phyloP scores from a whole-genome alignment of 208 protist species.

The Trypanosoma mega region DNA sequence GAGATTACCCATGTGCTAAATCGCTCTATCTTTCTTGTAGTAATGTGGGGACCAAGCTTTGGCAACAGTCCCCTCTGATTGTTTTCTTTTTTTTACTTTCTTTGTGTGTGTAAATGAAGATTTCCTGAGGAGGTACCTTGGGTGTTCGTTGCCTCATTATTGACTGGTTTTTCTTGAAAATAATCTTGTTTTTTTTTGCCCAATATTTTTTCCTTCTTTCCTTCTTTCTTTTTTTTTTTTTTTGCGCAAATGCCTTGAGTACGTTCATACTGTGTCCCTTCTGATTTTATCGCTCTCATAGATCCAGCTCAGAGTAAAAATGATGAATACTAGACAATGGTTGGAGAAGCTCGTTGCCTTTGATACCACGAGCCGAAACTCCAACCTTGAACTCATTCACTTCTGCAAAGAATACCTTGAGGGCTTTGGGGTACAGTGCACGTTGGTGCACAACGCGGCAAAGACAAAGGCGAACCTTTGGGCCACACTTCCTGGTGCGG shows the following conservation, averaged over 20 bases:
- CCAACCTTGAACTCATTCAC: conserved; percentile 44
- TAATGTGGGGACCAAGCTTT: too few relatives aligned
- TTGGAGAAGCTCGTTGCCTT: conserved; percentile 46
- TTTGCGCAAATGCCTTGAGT: background rate
- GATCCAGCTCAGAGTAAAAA: background rate
- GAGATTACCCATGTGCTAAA: too few relatives aligned
- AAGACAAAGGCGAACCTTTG: conserved; percentile 53
- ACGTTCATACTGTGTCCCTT: background rate
- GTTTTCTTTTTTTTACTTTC: too few relatives aligned
- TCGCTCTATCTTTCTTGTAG: too few relatives aligned
- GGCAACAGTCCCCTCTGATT: too few relatives aligned
- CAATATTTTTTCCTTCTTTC: conserved; percentile 9
- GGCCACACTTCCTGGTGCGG: conserved; percentile 39
- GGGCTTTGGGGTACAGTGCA: conserved; percentile 30
- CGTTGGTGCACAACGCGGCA: conserved; percentile 36
- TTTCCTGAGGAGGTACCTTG: too few relatives aligned
- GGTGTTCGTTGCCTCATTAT: conserved; percentile 16
- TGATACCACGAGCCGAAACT: conserved; percentile 47
- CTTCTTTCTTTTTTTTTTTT: background rate
- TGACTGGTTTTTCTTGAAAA: background rate
- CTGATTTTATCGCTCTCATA: too few relatives aligned
- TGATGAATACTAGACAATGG: conserved; percentile 30
- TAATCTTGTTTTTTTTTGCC: conserved; percentile 9
- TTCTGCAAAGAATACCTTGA: conserved; percentile 36
- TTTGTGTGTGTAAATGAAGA: too few relatives aligned